These are phyloP conservation scores for Aegilops tauschii DNA, from an alignment of 176 grass and related monocot species.

Conservation along the genomic window DNA sequence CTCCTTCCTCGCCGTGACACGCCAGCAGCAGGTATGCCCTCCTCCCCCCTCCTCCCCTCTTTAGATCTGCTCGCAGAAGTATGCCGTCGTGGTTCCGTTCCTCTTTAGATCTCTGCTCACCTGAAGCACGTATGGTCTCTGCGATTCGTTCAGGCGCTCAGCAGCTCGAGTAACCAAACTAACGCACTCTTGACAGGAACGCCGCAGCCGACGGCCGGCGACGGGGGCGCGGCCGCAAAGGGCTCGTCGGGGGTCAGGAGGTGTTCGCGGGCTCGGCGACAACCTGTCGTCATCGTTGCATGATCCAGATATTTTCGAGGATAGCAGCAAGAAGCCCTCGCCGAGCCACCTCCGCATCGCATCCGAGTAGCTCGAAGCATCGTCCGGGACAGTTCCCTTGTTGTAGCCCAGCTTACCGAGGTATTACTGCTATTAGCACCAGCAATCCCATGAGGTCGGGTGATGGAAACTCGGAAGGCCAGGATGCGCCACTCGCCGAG, in stretches of 20 bases:
- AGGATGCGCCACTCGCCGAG: neutral
- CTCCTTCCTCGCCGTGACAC: neutral
- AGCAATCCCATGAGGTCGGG: constrained; percentile 18
- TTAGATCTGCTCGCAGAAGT: neutral
- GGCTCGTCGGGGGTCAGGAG: neutral
- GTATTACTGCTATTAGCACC: neutral
- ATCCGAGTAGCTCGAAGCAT: neutral
- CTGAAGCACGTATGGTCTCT: neutral
- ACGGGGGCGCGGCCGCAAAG: neutral
- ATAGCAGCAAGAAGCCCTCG: constrained; percentile 3
- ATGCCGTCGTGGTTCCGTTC: neutral
- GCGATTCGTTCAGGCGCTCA: neutral
- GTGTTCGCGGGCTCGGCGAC: neutral
- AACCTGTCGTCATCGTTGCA: neutral
- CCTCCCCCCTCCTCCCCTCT: neutral
- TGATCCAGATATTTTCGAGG: constrained; percentile 37
- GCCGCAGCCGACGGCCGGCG: neutral
- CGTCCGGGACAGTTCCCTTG: neutral
- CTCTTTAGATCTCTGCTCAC: neutral
- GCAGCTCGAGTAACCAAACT: neutral
- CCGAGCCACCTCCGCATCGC: neutral
- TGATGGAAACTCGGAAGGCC: neutral
- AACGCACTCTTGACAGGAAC: neutral
- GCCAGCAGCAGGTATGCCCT: neutral
- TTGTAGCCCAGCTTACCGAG: neutral